These are phyloP conservation scores for Closterium sp. DNA, from an alignment of 139 green algal species.

Conservation along the genomic window DNA sequence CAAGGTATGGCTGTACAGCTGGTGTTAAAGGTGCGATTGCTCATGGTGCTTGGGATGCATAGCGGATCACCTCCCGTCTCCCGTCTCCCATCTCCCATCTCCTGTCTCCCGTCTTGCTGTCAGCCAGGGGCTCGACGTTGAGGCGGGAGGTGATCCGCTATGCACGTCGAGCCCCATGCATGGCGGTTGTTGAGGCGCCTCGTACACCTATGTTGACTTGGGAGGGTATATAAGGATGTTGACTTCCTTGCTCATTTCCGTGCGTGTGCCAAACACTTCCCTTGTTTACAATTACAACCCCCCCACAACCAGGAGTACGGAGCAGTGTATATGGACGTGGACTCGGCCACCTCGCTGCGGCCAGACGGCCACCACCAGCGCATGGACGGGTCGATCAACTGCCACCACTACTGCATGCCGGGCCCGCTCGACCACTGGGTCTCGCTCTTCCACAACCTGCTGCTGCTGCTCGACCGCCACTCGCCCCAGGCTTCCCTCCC, in stretches of 20 bases:
- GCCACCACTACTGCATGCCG: conserved; percentile 34
- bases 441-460: conserved; percentile 19
- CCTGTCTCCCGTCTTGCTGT: neutral
- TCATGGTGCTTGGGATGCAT: neutral
- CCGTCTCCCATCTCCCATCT: neutral
- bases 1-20: conserved; percentile 24
- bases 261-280: no score
- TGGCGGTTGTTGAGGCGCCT: no score
- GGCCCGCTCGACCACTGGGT: conserved; percentile 33
- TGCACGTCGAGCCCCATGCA: no score
- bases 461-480: conserved; percentile 16
- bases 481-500: neutral
- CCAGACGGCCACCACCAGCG: conserved; percentile 20
- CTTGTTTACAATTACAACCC: neutral
- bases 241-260: no score
- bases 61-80: neutral
- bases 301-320: conserved; percentile 23
- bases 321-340: conserved; percentile 37
- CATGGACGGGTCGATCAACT: conserved; percentile 20
- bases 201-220: no score
- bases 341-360: conserved; percentile 14
- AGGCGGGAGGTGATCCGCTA: no score
- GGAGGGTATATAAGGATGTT: no score
- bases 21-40: neutral
- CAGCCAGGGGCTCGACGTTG: neutral